Base-by-base conservation (phyloP, 1,284 basidiomycete genomes). In the Fomitopsis pinicola region DNA sequence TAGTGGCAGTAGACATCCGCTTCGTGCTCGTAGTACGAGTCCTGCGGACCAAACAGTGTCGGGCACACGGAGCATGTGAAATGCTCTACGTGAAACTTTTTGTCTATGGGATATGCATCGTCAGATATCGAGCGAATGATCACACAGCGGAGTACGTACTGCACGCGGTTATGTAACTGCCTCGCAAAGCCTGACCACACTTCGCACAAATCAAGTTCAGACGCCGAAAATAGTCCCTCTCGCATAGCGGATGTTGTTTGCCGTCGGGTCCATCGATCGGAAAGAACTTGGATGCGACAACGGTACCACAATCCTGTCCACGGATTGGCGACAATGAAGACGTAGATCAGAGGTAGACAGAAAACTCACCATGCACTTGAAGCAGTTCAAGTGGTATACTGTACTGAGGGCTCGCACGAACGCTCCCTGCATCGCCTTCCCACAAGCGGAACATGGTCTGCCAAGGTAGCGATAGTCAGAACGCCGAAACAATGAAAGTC, bases 41-140 rank as follows among this genome's bases (percentile, higher is more conserved):
- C 97, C 72, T 97, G 94, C 5, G 97, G 95, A 8, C 97, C 97
- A 73, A 99, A 99, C 30, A 98, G 86, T 26, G 92, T 96, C 40
- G 95, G 84, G 76, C 97, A 99, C 63, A 97, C 88, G 5, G 95
- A 98, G 79, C 97, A 99, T 50, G 97, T 98, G 73, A 99, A 99
- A 76, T 99, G 97, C 77, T 99, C 97, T 68, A 99, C 96, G 76
- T 99, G 97, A 77, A 91, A 99, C 77, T 99, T 99, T 81, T 95
- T 95, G 78, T 92, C 95, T 97, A 74, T 19, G 68, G 53, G 52
- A 60, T 63, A n/a, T 36, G 6, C 17, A 19, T 26, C 6, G 58
- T 54, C 33, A 30, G 6, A 35, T 2, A 22, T n/a, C 40, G 35
- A 19, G 17, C 17, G 26, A 10, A 22, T 12, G 35, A 17, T n/a